Evolutionary conservation across 805 yeast species (phyloP).

Genomic region (Millerozyma acaciae): DNA sequence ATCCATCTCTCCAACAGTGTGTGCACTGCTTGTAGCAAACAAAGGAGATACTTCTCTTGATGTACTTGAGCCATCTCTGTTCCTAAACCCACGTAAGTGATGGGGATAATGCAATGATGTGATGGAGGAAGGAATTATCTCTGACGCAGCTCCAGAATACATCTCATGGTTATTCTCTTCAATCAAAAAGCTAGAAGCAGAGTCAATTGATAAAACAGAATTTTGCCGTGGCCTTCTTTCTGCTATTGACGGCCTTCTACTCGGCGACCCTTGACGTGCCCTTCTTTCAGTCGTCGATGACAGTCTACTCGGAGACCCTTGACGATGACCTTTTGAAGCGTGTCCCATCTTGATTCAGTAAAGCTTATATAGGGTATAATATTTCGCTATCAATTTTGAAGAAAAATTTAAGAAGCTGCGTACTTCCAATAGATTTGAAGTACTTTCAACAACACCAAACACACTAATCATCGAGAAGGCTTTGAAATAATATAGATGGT

Average conservation of each 20-base stretch:
- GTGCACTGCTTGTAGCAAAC: slow-evolving; percentile 17
- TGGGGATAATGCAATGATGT: slow-evolving; percentile 73
- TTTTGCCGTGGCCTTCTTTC: slow-evolving; percentile 20
- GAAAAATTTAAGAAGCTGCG: too few species aligned
- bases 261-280: too few species aligned
- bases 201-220: slow-evolving; percentile 32
- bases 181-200: slow-evolving; percentile 19
- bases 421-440: too few species aligned
- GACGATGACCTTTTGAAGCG: slow-evolving; percentile 4
- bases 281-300: slow-evolving; percentile 2
- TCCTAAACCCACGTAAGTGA: slow-evolving; percentile 34
- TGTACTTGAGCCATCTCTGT: slow-evolving; percentile 22
- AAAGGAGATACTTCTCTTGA: slow-evolving; percentile 26
- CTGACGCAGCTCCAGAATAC: slow-evolving; percentile 75
- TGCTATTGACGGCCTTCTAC: slow-evolving; percentile 22
- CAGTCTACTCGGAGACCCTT: too few species aligned
- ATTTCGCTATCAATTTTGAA: too few species aligned
- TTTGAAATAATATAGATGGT: too few species aligned
- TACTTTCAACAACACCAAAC: too few species aligned
- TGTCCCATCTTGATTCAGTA: slow-evolving; percentile 1
- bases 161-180: slow-evolving; percentile 69
- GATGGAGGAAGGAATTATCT: slow-evolving; percentile 72
- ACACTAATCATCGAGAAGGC: too few species aligned
- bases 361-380: too few species aligned
- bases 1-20: slow-evolving; percentile 19